Base-by-base conservation (phyloP, 192 early-diverging fungal species). In the Geranomyces variabilis region DNA sequence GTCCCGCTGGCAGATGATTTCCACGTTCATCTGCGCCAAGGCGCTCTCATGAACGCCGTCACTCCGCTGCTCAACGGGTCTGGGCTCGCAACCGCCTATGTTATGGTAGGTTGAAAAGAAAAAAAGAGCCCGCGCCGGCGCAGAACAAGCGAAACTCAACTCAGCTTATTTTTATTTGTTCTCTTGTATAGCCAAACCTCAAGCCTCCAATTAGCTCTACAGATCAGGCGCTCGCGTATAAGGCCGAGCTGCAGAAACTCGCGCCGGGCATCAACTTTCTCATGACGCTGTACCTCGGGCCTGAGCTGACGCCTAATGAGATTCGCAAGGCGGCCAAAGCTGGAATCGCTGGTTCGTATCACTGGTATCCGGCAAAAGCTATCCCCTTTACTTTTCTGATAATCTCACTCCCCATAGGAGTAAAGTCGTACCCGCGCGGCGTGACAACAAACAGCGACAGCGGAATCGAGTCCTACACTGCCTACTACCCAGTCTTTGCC, bases 361-460 rank as follows among this genome's bases (percentile, higher is more conserved):
- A 47, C 46, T 47, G 46, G 19, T 47, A 47, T 19, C 19, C 19
- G 46, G 46, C 46, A 47, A 13, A n/a, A n/a, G n/a, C n/a, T 41
- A 10, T 41, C 10, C 36, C 10, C 36, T 41, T 7, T 41, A 7
- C 36, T 10, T 41, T 41, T 10, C 10, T 41, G 5, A 7, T 41
- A 41, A 3, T 41, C 10, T 41, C 5, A 7, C 5, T 7, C 36
- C 10, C 3, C 60, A 47, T 69, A 83, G 94, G 92, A 49, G 94
- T 97, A 31, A 96, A 95, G 77, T 92, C 92, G 34, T 97, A 96
- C 76, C 94, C 95, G 24, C 89, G 94, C 31, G 96, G 96, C 30
- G 97, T 99, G 15, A 99, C 97, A 0, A 99, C 97, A 46, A 97
- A 99, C 88, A 93, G 90, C 70, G 96, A 97, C 66, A 87, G 88